These are phyloP conservation scores for Populus hybrid DNA, from an alignment of 441 rosid species.

Conservation along the genomic window DNA sequence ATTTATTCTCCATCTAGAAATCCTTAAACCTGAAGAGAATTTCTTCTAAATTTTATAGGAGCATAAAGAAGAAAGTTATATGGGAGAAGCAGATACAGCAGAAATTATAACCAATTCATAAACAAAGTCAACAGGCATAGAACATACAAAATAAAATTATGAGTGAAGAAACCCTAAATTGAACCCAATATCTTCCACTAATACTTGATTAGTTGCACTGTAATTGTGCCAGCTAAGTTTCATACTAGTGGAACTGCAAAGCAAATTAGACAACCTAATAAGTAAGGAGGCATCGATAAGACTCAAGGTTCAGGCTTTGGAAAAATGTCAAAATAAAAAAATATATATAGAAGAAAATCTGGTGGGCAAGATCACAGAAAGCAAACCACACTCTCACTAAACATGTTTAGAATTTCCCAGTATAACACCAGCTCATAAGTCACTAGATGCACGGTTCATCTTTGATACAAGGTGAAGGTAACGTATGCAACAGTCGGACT, in stretches of 20 bases:
- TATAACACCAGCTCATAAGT: not conserved
- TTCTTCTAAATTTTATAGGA: not conserved
- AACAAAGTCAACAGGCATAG: not conserved
- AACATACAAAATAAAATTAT: not conserved
- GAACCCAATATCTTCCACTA: not conserved
- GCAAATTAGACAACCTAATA: not conserved
- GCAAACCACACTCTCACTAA: not conserved
- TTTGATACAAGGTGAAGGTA: not conserved
- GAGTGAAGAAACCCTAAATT: not conserved
- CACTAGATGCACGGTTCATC: not conserved
- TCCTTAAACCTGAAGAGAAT: constrained; percentile 4
- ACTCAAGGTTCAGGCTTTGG: not conserved
- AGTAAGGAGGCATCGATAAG: not conserved
- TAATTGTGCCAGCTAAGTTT: not conserved
- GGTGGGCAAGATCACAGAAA: not conserved
- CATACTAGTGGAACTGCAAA: not conserved
- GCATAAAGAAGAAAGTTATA: not conserved
- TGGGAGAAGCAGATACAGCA: not conserved
- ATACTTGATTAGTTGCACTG: not conserved
- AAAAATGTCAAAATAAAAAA: too few relatives aligned
- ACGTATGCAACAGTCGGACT: not conserved
- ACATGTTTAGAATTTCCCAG: not conserved
- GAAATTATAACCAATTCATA: not conserved
- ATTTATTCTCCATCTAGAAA: not conserved
- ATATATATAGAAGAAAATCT: not conserved